A percentile compares a stretch with the other conserved stretches of the same genome.
Evolutionary conservation across 2,329 filamentous ascomycete genomes (phyloP).

Genomic region (Pyrenochaeta sp.): DNA sequence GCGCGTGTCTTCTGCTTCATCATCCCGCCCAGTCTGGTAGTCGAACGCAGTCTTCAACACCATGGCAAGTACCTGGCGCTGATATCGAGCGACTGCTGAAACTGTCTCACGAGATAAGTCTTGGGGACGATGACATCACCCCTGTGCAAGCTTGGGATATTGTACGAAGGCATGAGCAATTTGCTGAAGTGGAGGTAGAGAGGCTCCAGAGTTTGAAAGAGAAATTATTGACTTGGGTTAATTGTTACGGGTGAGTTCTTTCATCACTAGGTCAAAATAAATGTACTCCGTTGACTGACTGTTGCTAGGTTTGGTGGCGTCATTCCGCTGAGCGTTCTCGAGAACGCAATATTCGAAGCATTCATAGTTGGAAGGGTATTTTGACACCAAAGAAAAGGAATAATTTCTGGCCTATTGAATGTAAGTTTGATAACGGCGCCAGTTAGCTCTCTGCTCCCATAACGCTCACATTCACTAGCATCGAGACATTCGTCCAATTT

Average conservation of each 20-base stretch:
- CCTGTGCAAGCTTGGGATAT: constrained; percentile 49
- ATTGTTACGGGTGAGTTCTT: constrained; percentile 44
- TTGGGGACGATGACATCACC: constrained; percentile 38
- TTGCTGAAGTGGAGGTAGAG: constrained; percentile 23
- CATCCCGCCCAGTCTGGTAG: constrained; percentile 13
- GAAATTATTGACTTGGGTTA: constrained; percentile 31
- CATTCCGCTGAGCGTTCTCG: constrained; percentile 18
- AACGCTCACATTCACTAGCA: too few relatives aligned
- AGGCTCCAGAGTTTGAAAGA: constrained; percentile 32
- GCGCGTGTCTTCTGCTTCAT: constrained; percentile 36
- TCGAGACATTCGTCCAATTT: too few relatives aligned
- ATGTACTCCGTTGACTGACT: neutral
- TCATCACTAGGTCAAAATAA: constrained; percentile 2
- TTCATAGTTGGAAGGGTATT: constrained; percentile 24
- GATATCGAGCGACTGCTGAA: constrained; percentile 29
- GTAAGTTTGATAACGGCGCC: too few relatives aligned
- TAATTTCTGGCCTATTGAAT: too few relatives aligned
- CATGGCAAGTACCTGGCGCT: constrained; percentile 23
- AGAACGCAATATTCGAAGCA: constrained; percentile 18
- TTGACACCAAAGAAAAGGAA: too few relatives aligned
- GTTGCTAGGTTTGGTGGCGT: constrained; percentile 30
- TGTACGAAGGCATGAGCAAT: constrained; percentile 35
- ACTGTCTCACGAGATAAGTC: constrained; percentile 24
- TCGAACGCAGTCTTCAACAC: neutral
- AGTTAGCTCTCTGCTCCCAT: too few relatives aligned